phyloP scores from a whole-genome alignment of 2,329 filamentous ascomycete genomes.

The Neurospora sp. region DNA sequence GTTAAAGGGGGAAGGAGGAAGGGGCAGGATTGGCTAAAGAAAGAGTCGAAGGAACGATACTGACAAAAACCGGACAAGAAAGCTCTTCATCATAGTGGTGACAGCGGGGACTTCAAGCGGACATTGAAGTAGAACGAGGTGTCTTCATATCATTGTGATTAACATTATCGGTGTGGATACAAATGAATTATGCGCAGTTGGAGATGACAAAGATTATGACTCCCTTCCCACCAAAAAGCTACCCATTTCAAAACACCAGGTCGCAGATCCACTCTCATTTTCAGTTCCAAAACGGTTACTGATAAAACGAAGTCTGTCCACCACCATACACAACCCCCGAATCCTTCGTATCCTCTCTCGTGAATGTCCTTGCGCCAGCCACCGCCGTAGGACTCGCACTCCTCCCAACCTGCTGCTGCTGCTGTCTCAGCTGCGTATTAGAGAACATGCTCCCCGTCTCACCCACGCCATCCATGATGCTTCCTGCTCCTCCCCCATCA shows the following conservation, averaged over 20 bases:
- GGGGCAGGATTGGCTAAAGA: background rate
- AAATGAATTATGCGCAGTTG: background rate
- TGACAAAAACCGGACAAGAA: background rate
- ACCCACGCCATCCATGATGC: conserved; percentile 34
- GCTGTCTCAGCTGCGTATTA: background rate
- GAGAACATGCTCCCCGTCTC: conserved; percentile 33
- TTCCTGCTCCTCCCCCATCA: conserved; percentile 34
- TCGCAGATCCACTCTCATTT: background rate
- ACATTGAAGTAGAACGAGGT: background rate
- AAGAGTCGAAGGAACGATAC: background rate
- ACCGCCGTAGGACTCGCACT: background rate
- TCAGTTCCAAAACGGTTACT: background rate
- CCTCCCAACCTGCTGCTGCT: background rate
- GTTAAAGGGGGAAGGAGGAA: background rate
- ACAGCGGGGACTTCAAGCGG: background rate
- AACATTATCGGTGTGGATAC: background rate
- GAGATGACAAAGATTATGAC: background rate
- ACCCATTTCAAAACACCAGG: background rate
- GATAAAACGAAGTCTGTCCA: background rate
- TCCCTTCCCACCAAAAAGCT: background rate
- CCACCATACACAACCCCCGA: background rate
- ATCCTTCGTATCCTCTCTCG: background rate
- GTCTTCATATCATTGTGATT: background rate
- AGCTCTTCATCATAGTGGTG: too few species aligned
- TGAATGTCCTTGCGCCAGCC: background rate